These are phyloP conservation scores for Globisporangium lucens DNA, from an alignment of 352 stramenopile species.

Conservation along the genomic window DNA sequence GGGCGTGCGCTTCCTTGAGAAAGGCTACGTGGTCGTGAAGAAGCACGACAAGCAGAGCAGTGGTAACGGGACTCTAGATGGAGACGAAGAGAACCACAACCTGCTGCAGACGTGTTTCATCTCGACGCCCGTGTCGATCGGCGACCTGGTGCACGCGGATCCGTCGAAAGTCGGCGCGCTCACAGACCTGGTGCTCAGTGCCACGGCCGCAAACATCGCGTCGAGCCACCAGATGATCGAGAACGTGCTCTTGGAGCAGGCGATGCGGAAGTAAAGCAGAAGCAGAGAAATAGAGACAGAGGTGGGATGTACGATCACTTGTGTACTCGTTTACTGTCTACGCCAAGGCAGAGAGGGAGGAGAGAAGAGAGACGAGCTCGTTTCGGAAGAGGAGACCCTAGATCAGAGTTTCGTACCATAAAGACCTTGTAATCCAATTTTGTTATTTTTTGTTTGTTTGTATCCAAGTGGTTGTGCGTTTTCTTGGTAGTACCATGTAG, in stretches of 20 bases:
- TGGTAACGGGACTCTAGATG: neutral
- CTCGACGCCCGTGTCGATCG: constrained; percentile 26
- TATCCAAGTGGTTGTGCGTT: too few relatives aligned
- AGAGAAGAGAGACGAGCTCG: too few relatives aligned
- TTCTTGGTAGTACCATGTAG: too few relatives aligned
- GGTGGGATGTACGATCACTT: too few relatives aligned
- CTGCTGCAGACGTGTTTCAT: constrained; percentile 34
- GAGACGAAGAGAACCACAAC: neutral
- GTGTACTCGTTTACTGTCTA: too few relatives aligned
- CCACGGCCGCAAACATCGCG: constrained; percentile 34
- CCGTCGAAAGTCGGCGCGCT: constrained; percentile 34
- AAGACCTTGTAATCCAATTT: too few relatives aligned
- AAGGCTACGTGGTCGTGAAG: constrained; percentile 54
- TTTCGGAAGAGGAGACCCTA: too few relatives aligned
- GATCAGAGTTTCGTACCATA: too few relatives aligned
- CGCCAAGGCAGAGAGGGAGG: too few relatives aligned
- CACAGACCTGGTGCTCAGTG: constrained; percentile 50
- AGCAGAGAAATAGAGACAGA: too few relatives aligned
- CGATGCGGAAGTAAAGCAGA: too few relatives aligned
- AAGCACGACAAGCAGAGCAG: constrained; percentile 10
- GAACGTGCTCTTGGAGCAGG: constrained; percentile 32
- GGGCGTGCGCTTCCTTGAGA: constrained; percentile 53
- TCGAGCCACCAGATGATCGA: constrained; percentile 54
- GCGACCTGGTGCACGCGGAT: neutral
- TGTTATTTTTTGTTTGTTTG: too few relatives aligned